A percentile compares a stretch with the other conserved stretches of the same genome.
Conservation (phyloP, 148 eudicot genomes). For the Amaranthus hypochondriacus region DNA sequence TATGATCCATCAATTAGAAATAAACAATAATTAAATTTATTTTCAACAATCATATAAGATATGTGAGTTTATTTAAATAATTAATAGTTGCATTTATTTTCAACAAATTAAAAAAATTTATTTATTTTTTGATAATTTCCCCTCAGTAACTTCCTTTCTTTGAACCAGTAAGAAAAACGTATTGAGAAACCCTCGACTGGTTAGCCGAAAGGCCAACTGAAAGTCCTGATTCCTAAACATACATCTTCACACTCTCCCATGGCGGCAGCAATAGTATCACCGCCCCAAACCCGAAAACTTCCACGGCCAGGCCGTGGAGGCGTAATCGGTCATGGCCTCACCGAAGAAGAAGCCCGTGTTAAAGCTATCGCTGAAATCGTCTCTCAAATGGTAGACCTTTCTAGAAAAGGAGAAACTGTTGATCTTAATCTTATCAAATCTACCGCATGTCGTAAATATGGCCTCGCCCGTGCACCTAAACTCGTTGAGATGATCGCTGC, state of each 20-base stretch:
- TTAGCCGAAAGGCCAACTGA: no score
- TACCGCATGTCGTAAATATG: conserved; percentile 88
- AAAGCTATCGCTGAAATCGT: conserved; percentile 90
- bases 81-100: no score
- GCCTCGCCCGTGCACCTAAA: conserved; percentile 84
- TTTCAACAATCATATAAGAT: no score
- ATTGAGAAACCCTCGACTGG: no score
- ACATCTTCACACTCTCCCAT: conserved; percentile 14
- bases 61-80: no score
- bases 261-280: conserved; percentile 47
- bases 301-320: conserved; percentile 98
- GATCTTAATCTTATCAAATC: conserved; percentile 87
- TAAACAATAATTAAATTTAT: no score
- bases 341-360: conserved; percentile 83
- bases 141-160: no score
- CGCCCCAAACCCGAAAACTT: conserved; percentile 42
- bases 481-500: conserved; percentile 98
- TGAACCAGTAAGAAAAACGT: no score
- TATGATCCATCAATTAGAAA: no score
- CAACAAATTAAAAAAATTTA: no score
- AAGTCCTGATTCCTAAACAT: no score
- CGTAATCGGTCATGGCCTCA: conserved; percentile 45
- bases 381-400: conserved; percentile 62
- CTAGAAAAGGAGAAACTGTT: conserved; percentile 60
- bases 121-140: no score